Evolutionary conservation across 1,284 basidiomycete genomes (phyloP).

Genomic region (Ustilago trichophora): DNA sequence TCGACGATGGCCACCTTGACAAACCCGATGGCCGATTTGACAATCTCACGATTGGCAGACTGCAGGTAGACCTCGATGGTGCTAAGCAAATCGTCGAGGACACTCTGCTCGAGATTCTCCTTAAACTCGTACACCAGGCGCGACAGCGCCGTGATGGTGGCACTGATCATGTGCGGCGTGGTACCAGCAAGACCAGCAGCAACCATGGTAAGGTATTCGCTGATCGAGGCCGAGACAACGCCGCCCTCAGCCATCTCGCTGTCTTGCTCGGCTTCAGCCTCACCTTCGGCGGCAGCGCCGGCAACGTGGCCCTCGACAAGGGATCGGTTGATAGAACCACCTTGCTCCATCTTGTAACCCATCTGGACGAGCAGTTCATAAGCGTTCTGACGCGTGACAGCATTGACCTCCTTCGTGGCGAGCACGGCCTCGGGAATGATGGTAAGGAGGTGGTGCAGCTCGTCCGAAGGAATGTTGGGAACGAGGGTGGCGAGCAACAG

Average conservation of each 20-base stretch:
- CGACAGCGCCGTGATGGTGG: slow-evolving; percentile 91
- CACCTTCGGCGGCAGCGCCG: slow-evolving; percentile 51
- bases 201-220: slow-evolving; percentile 97
- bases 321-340: slow-evolving; percentile 82
- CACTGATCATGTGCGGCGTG: slow-evolving; percentile 97
- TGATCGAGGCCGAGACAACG: slow-evolving; percentile 78
- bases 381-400: slow-evolving; percentile 86
- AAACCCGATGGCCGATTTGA: slow-evolving; percentile 94
- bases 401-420: slow-evolving; percentile 97
- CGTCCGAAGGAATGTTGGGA: slow-evolving; percentile 75
- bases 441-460: slow-evolving; percentile 84
- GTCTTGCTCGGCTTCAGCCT: slow-evolving; percentile 60
- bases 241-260: slow-evolving; percentile 35
- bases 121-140: slow-evolving; percentile 96
- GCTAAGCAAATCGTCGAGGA: slow-evolving; percentile 84
- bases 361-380: slow-evolving; percentile 91
- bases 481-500: slow-evolving; percentile 80
- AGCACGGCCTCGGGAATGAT: slow-evolving; percentile 94
- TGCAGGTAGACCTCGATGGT: slow-evolving; percentile 89
- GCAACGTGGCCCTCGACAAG: slow-evolving; percentile 74
- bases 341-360: slow-evolving; percentile 89
- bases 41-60: slow-evolving; percentile 95
- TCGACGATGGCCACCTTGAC: slow-evolving; percentile 92
- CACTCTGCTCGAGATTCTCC: slow-evolving; percentile 74
- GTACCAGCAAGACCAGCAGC: slow-evolving; percentile 92